Base-by-base conservation (phyloP, 352 stramenopile genomes). In the Phytophthora citricola region DNA sequence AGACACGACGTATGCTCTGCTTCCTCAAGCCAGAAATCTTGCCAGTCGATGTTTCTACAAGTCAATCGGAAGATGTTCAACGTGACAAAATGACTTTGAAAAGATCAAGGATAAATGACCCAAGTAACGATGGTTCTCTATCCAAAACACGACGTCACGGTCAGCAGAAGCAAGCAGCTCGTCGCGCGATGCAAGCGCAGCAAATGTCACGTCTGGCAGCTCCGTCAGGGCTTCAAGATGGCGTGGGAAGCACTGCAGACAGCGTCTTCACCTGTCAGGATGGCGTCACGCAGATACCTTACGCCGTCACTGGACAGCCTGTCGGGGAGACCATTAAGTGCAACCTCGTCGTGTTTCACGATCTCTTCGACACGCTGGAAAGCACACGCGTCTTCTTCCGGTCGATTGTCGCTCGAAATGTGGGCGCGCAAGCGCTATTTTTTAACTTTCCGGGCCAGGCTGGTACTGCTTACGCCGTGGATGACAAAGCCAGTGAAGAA, bases 341-440 rank as follows among this genome's bases (percentile, higher is more conserved):
- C 61, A 98, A 95, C 61, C 68, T 98, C 39, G 78, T 98, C 6
- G 85, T 98, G 2, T 92, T 97, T 53, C 88, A 97, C 54, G 93
- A 98, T 58, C 85, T 98, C 5, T 98, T 98, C 63, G 93, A 98
- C 66, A 98, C 92, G 1, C 73, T 95, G 41, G 93, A 98, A 43
- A 90, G 84, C 58, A 96, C 87, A 11, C 84, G 89, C 46, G 88
- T 98, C 1, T 93, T 98, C 17, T 95, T 98, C 41, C 80, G 87
- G 24, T 67, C 87, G 3, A 75, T 98, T 24, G 53, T 97, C 4
- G 77, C 82, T 2, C 78, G 87, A 48, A 80, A 97, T 41, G 69
- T 91, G 5, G 94, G 91, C 5, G 87, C 88, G 5, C 88, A 94
- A 53, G 85, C 89, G 4, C 69, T 98, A 8, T 74, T 97, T 31